Conservation (phyloP, 2,329 filamentous ascomycete species). For the Pseudogymnoascus sp. region DNA sequence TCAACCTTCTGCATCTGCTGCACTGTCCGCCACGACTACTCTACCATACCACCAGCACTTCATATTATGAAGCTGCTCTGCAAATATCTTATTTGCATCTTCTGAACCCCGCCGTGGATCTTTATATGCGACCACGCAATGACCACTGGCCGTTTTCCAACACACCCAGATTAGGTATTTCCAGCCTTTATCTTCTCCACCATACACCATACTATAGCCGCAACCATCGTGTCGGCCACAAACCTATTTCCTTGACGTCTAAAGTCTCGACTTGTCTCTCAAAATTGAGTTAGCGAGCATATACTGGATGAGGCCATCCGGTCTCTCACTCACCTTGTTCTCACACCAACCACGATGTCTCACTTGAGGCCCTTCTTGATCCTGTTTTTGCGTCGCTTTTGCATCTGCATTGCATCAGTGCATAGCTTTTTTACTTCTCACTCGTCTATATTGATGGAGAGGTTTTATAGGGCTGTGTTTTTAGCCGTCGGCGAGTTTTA, state of each 20-base stretch:
- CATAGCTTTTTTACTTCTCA: slow-evolving; percentile 1
- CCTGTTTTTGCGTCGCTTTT: slow-evolving; percentile 6
- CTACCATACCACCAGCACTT: not conserved
- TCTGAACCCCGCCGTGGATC: not conserved
- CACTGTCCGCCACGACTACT: slow-evolving; percentile 1
- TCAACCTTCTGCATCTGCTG: slow-evolving; percentile 2
- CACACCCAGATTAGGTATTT: not conserved
- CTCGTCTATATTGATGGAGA: not conserved
- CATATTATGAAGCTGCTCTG: not conserved
- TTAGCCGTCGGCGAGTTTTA: slow-evolving; percentile 4
- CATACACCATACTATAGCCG: not conserved
- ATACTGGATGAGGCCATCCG: not conserved
- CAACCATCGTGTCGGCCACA: slow-evolving; percentile 3
- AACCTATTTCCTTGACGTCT: slow-evolving; percentile 6
- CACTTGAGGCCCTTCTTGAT: slow-evolving; percentile 5
- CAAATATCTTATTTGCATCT: not conserved
- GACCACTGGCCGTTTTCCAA: not conserved
- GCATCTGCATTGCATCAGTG: not conserved
- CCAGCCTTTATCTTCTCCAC: not conserved
- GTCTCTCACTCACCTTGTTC: not conserved
- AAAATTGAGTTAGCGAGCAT: not conserved
- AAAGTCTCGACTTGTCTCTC: not conserved
- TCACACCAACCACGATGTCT: slow-evolving; percentile 2
- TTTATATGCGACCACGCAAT: not conserved
- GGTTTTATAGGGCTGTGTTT: not conserved